Conservation (phyloP, 495 filamentous ascomycete genomes). For the Penicillium alfredii region DNA sequence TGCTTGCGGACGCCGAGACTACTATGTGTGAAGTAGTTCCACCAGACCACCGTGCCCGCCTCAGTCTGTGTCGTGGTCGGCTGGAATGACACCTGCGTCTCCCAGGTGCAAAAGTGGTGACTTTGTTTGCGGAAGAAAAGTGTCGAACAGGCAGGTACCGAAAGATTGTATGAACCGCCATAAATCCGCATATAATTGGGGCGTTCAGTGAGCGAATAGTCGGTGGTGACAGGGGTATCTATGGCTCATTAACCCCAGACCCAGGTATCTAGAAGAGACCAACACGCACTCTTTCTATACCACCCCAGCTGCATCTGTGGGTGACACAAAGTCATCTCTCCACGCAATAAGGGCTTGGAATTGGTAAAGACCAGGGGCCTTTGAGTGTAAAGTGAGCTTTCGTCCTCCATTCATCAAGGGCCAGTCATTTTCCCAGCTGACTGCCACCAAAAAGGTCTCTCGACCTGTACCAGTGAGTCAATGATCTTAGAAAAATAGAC, state of each 20-base stretch:
- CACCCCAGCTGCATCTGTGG: slow-evolving; percentile 27
- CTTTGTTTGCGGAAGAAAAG: slow-evolving; percentile 42
- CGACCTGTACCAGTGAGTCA: slow-evolving; percentile 24
- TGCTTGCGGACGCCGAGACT: slow-evolving; percentile 29
- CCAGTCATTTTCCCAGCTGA: slow-evolving; percentile 45
- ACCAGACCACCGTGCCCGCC: slow-evolving; percentile 37
- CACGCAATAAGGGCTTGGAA: slow-evolving; percentile 19
- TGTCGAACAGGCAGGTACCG: slow-evolving; percentile 34
- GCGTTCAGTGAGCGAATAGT: slow-evolving; percentile 33
- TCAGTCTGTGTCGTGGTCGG: slow-evolving; percentile 26
- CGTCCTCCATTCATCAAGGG: slow-evolving; percentile 40
- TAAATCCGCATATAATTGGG: slow-evolving; percentile 32
- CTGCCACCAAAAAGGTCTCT: slow-evolving; percentile 41
- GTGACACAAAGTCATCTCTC: slow-evolving; percentile 34
- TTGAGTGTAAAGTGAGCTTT: slow-evolving; percentile 33
- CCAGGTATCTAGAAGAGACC: not conserved
- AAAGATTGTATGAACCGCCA: slow-evolving; percentile 38
- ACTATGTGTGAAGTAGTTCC: slow-evolving; percentile 37
- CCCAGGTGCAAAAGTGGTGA: slow-evolving; percentile 28
- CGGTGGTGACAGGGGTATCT: slow-evolving; percentile 29
- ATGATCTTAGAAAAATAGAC: no score
- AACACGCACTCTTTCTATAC: slow-evolving; percentile 37
- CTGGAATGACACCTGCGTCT: slow-evolving; percentile 28
- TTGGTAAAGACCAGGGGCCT: slow-evolving; percentile 26
- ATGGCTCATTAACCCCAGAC: not conserved